These are phyloP conservation scores for Jatropha podagrica DNA, from an alignment of 441 rosid genomes.

Conservation along the genomic window DNA sequence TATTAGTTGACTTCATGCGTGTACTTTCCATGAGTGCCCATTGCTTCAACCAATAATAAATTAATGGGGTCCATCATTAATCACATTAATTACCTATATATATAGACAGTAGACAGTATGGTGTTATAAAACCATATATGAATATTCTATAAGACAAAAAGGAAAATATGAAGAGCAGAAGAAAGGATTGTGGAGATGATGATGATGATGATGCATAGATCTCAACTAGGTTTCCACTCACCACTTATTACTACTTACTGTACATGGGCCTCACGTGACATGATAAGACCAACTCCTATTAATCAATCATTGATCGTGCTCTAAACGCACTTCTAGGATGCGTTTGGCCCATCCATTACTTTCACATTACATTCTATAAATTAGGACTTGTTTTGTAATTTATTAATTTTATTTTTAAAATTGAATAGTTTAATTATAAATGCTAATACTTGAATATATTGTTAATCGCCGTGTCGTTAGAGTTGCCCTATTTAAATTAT, in stretches of 20 bases:
- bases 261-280: conserved; percentile 18
- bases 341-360: conserved; percentile 5
- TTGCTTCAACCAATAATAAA: background rate
- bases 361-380: background rate
- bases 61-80: background rate
- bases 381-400: no score
- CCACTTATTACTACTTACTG: background rate
- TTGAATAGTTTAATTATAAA: no score
- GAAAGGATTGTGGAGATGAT: background rate
- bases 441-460: no score
- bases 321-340: conserved; percentile 6
- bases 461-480: no score
- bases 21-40: background rate
- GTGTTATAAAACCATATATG: background rate
- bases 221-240: background rate
- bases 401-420: no score
- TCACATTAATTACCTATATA: background rate
- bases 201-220: background rate
- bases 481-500: no score
- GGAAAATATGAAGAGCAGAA: background rate
- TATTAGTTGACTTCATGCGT: background rate
- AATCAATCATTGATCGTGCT: conserved; percentile 18
- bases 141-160: background rate
- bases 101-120: no score
- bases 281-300: conserved; percentile 11